Base-by-base conservation (phyloP, 164 flowering plant species). In the Vitis labrusca region DNA sequence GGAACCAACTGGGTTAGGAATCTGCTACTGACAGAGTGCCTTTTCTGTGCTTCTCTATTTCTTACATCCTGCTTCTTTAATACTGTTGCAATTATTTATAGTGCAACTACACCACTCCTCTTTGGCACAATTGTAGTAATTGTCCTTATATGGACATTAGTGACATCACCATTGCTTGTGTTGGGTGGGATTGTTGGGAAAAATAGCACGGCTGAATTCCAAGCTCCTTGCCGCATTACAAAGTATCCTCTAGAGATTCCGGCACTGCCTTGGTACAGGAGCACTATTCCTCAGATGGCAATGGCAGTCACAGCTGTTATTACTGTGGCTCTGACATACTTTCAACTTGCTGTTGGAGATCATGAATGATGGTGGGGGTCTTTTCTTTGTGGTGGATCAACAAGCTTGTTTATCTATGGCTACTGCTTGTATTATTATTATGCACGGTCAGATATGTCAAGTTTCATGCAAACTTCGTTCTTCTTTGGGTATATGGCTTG, bases 331-430 rank as follows among this genome's bases (percentile, higher is more conserved):
- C 59, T 77, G 81, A 77, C 81, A 1, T 78, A 78, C 61, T 80
- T 77, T 59, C 83, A 80, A 71, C 81, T 80, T 53, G 81, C 81
- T 65, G 81, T 81, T 55, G 83, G 77, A 74, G 83, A 80, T 59
- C 83, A 80, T 74, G 74, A 74, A 65, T 80, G 83, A 81, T 79
- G 82, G 82, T 79, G 82, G 82, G 76, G 82, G 62, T 74, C 81
- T 48, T 80, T 80, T 48, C 79, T 77, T 3, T 80, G 83, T 52
- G 81, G 83, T 69, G 83, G 83, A 69, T 80, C 83, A 19, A 80
- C 81, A 32, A 81, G 83, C 27, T 53, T 80, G 19, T 80, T 80
- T n/a, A 77, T 80, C 68, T 80, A 77, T 63, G 78, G 76, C 12
- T 80, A 80, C 68, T 80, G 83, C 78, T 63, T 77, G 71, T 80